Evolutionary conservation across 2,329 filamentous ascomycete genomes (phyloP).

Genomic region (Tolypocladium endophyticum): DNA sequence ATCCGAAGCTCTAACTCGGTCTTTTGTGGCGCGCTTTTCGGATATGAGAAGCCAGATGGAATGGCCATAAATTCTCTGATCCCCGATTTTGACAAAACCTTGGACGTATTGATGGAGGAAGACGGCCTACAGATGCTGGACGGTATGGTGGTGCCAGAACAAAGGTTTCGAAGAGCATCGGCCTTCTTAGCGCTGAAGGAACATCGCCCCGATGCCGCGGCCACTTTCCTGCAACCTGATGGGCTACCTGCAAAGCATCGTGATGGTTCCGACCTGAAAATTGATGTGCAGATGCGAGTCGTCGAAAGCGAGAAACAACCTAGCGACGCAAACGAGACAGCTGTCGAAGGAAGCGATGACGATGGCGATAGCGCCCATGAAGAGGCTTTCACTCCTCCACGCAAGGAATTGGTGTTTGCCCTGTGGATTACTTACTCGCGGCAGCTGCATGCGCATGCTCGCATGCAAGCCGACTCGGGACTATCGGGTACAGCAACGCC

Average conservation of each 20-base stretch:
- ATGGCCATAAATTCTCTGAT: constrained; percentile 70
- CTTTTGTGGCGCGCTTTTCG: constrained; percentile 87
- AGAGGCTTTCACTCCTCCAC: constrained; percentile 35
- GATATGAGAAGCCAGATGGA: constrained; percentile 74
- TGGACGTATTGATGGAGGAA: constrained; percentile 74
- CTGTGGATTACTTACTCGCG: constrained; percentile 96
- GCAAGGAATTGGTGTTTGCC: constrained; percentile 79
- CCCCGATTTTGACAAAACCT: constrained; percentile 75
- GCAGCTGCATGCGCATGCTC: constrained; percentile 65
- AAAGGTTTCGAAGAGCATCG: constrained; percentile 84
- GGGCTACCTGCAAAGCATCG: constrained; percentile 79
- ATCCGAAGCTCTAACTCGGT: constrained; percentile 92
- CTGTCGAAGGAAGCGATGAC: constrained; percentile 51
- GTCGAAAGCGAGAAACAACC: constrained; percentile 74
- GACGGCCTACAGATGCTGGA: constrained; percentile 76
- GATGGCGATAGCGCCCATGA: constrained; percentile 28
- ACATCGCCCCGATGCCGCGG: constrained; percentile 66
- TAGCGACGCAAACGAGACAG: constrained; percentile 49
- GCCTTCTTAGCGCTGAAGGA: constrained; percentile 77
- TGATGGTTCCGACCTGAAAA: constrained; percentile 83
- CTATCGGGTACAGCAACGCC: constrained; percentile 59
- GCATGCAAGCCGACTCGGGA: constrained; percentile 48
- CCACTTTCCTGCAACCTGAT: constrained; percentile 72
- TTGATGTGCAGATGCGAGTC: constrained; percentile 93
- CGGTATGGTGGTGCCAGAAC: constrained; percentile 93